Evolutionary conservation across 345 rosid genomes (phyloP), one percentile per base, ranked within the genome.

Genomic region (Hibiscus trionum): DNA sequence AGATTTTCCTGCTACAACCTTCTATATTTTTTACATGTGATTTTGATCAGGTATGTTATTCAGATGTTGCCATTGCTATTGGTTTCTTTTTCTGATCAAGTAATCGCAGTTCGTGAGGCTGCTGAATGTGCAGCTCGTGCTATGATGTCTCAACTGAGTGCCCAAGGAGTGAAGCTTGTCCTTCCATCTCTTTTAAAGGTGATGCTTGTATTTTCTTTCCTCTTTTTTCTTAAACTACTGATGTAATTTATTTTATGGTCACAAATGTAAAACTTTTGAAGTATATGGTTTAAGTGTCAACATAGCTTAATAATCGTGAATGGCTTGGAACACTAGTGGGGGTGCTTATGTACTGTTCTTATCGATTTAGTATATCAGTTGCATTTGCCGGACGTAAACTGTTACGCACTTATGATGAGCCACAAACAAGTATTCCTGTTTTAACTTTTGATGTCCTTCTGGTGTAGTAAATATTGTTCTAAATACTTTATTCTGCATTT

Each of bases 111-210:
- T 78, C 99, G 99, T 66, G 99, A 92, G 79, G 97, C 96, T 82
- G 97, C 97, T 71, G 97, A 95, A 77, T 90, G 97, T 78, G 96
- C 99, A 76, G 93, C 99, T 75, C 99, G 99, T 39, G 97, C 99
- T 59, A 92, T 95, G 97, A 95, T 95, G 99, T 86, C 99, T 86
- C 93, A 92, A 62, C 92, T 95, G 53, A 90, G 85, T 26, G 97
- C 84, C 31, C 91, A 84, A 74, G 99, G 99, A 62, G 99, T 94
- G 77, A 94, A 94, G 85, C 91, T 90, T 77, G 96, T 94, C 63
- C 97, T 94, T 79, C 99, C 99, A 27, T 94, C 97, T 62, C 88
- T 94, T 66, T 82, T 91, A 64, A 88, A 88, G 97, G 99, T 94
- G 78, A 67, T 80, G n/a, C 37, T 65, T 65, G 2, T 50, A 26